Percentiles rank a stretch among this genome's conserved stretches.
Evolutionary conservation across 768 basidiomycete genomes (phyloP).

Genomic region (Serendipita sp.): DNA sequence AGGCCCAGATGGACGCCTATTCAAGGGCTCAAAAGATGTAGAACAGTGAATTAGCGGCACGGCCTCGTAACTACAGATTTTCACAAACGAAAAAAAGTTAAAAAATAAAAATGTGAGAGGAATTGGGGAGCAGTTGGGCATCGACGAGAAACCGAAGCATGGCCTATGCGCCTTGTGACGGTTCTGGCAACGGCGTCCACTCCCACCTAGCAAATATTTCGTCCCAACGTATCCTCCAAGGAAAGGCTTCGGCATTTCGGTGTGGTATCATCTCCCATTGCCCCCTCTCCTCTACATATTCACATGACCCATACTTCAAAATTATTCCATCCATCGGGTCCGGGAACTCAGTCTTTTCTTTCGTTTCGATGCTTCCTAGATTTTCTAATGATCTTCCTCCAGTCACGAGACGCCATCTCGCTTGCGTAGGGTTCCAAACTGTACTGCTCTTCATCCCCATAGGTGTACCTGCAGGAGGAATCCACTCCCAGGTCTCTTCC

Average conservation of each 20-base stretch:
- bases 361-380: not conserved
- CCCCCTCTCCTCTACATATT: not conserved
- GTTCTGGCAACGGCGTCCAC: not conserved
- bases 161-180: too few relatives aligned
- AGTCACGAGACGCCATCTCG: not conserved
- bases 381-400: not conserved
- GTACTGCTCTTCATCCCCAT: not conserved
- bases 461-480: not conserved
- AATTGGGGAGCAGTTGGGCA: too few relatives aligned
- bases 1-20: too few relatives aligned
- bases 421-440: not conserved
- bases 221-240: conserved; percentile 1
- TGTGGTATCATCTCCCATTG: not conserved
- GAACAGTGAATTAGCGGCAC: too few relatives aligned
- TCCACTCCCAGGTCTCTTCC: conserved; percentile 1
- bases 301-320: not conserved
- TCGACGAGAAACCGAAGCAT: too few relatives aligned
- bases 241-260: not conserved
- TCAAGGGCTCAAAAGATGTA: too few relatives aligned
- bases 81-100: too few relatives aligned
- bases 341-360: not conserved
- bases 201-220: not conserved
- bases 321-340: not conserved
- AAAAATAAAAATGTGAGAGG: too few relatives aligned
- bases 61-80: too few relatives aligned